Conservation (phyloP, 202 grass and related monocot genomes). For the Cymbopogon flexuosus region DNA sequence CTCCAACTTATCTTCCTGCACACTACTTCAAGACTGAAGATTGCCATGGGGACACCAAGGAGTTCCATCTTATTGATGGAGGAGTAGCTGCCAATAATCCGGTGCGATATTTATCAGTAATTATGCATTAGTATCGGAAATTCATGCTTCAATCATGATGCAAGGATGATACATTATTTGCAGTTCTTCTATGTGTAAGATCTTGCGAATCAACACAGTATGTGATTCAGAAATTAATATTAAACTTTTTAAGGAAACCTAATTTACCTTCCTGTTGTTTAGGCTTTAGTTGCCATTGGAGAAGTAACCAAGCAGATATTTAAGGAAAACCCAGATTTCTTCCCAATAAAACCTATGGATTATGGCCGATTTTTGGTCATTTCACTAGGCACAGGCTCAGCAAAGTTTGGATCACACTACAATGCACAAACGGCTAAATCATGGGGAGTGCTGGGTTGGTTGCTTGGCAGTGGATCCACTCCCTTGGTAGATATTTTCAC, state of each 20-base stretch:
- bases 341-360: constrained; percentile 73
- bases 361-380: constrained; percentile 71
- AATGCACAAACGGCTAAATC: constrained; percentile 48
- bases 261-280: constrained; percentile 20
- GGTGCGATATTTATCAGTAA: constrained; percentile 35
- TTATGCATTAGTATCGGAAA: background rate
- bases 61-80: constrained; percentile 88
- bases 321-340: constrained; percentile 81
- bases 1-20: constrained; percentile 78
- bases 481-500: constrained; percentile 80
- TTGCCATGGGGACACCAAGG: constrained; percentile 43
- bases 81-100: constrained; percentile 82
- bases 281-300: constrained; percentile 76
- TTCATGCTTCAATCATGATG: constrained; percentile 2
- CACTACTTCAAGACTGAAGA: constrained; percentile 69
- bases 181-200: background rate
- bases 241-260: constrained; percentile 4
- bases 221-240: constrained; percentile 22
- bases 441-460: constrained; percentile 81
- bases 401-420: constrained; percentile 49
- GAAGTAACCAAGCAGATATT: constrained; percentile 73
- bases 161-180: background rate
- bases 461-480: constrained; percentile 56
- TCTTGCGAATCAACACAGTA: background rate
- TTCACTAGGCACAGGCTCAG: constrained; percentile 74